Evolutionary conservation across 2,329 filamentous ascomycete genomes (phyloP).

Genomic region (Sporothrix brunneoviolacea): DNA sequence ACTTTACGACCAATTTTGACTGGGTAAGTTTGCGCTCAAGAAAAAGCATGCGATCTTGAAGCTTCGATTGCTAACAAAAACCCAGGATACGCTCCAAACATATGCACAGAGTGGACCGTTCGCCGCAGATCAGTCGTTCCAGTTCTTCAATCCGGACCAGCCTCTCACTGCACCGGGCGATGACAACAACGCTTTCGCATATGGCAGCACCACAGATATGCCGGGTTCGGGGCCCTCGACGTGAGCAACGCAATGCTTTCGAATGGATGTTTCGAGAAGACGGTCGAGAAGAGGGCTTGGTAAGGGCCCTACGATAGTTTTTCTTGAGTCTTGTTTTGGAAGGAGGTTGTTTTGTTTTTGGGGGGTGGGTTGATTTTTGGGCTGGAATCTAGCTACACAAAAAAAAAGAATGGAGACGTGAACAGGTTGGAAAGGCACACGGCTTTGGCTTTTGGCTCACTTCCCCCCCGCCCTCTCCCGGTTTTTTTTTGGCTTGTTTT

Average conservation of each 20-base stretch:
- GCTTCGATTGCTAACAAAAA: no score
- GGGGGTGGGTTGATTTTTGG: not conserved
- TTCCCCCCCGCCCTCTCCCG: not conserved
- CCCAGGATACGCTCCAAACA: slow-evolving; percentile 50
- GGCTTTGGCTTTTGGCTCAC: not conserved
- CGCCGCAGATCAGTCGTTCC: slow-evolving; percentile 45
- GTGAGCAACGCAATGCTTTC: not conserved
- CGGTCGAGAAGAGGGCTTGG: no score
- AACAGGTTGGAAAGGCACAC: slow-evolving; percentile 1
- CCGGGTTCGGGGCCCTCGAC: slow-evolving; percentile 1
- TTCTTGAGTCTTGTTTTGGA: not conserved
- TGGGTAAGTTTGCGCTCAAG: slow-evolving; percentile 51
- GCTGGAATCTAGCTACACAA: not conserved
- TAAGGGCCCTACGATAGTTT: no score
- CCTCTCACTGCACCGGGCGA: not conserved
- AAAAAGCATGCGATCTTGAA: no score
- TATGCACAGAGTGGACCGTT: slow-evolving; percentile 50
- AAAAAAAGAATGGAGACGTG: slow-evolving; percentile 1
- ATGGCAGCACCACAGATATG: not conserved
- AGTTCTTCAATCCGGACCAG: slow-evolving; percentile 34
- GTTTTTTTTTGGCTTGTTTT: not conserved
- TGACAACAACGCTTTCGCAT: not conserved
- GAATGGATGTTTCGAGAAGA: no score
- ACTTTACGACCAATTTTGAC: slow-evolving; percentile 48
- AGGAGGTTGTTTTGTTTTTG: not conserved